phyloP scores from a whole-genome alignment of 306 rosid genomes.

The Gastrolobium villosum region DNA sequence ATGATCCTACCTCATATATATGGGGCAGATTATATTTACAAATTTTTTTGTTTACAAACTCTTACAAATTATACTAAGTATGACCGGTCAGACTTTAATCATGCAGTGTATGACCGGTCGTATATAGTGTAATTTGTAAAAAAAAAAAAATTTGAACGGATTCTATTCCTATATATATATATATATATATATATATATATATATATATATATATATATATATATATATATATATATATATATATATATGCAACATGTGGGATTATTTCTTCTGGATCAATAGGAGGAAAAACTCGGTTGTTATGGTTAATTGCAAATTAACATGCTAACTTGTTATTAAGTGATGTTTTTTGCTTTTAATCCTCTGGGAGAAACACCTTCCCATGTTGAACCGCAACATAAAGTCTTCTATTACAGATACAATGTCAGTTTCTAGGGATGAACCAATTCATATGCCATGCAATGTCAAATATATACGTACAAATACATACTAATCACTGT shows the following conservation, averaged over 20 bases:
- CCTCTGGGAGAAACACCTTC: background rate
- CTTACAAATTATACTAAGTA: too few relatives aligned
- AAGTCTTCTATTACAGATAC: slow-evolving; percentile 16
- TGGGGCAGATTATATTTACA: too few relatives aligned
- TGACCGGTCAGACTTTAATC: too few relatives aligned
- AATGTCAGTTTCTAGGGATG: background rate
- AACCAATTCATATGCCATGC: slow-evolving; percentile 10
- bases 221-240: background rate
- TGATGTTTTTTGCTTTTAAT: background rate
- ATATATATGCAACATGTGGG: background rate
- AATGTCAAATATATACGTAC: background rate
- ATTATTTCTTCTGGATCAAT: background rate
- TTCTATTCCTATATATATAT: too few relatives aligned
- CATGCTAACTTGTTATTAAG: background rate
- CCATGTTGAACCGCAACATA: background rate
- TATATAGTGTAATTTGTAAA: too few relatives aligned
- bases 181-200: too few relatives aligned
- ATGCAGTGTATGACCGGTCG: too few relatives aligned
- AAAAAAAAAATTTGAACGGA: too few relatives aligned
- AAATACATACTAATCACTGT: slow-evolving; percentile 5
- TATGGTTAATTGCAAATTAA: background rate
- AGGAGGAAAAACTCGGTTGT: background rate
- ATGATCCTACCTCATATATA: too few relatives aligned
- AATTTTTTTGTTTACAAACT: too few relatives aligned
- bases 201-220: too few relatives aligned